These are phyloP conservation scores for Fonsecaea monophora DNA, from an alignment of 2,329 filamentous ascomycete species.

Conservation along the genomic window DNA sequence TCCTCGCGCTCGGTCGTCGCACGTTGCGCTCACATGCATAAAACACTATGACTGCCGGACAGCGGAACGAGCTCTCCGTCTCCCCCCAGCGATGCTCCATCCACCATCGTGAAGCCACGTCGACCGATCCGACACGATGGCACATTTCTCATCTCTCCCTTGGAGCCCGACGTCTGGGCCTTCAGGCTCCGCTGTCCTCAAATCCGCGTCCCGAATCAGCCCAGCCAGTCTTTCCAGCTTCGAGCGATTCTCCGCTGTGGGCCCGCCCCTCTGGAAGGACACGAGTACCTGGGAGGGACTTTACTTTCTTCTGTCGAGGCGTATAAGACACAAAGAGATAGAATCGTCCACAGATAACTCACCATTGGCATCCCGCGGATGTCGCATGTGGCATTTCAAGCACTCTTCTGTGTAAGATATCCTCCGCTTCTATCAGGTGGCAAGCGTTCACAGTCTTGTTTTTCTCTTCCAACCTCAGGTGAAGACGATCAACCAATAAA, in stretches of 20 bases:
- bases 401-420: not conserved
- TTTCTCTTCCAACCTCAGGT: not conserved
- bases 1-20: conserved; percentile 28
- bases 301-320: not conserved
- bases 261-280: not conserved
- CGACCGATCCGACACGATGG: conserved; percentile 25
- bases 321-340: not conserved
- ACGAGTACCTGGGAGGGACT: not conserved
- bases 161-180: conserved; percentile 7
- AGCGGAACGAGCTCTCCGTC: conserved; percentile 32
- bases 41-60: conserved; percentile 22
- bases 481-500: not conserved
- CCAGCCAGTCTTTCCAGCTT: conserved; percentile 1
- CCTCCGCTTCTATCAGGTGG: not conserved
- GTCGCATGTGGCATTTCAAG: not conserved
- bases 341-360: not conserved
- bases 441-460: not conserved
- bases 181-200: not conserved
- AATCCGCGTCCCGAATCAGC: not conserved
- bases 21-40: conserved; percentile 32
- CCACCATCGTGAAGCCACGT: conserved; percentile 32
- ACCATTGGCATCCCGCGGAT: not conserved
- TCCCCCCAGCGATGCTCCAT: conserved; percentile 18
- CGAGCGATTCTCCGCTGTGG: conserved; percentile 6
- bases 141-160: conserved; percentile 10